phyloP scores from a whole-genome alignment of 2,329 filamentous ascomycete genomes.

The Simplicillium aogashimaense region DNA sequence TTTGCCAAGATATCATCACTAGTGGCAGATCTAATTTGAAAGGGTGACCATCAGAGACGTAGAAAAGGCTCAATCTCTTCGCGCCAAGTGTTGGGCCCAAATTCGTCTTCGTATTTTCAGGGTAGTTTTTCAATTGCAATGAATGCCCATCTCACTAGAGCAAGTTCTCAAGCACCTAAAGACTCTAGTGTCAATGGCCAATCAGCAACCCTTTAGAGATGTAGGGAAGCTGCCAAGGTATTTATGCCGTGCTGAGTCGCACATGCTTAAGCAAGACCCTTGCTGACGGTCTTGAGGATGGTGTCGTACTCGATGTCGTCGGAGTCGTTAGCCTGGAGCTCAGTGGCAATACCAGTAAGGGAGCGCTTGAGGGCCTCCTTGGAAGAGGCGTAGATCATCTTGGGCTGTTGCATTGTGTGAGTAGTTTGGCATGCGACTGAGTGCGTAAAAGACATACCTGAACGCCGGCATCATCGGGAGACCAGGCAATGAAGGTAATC shows the following conservation, averaged over 20 bases:
- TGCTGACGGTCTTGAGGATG: slow-evolving; percentile 57
- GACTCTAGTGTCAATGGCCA: no score
- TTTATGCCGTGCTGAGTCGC: no score
- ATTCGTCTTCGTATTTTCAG: no score
- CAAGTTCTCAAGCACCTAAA: no score
- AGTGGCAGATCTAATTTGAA: not conserved
- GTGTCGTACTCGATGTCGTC: slow-evolving; percentile 73
- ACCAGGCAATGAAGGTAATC: slow-evolving; percentile 72
- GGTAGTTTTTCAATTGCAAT: no score
- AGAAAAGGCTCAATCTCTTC: no score
- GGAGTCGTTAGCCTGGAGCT: slow-evolving; percentile 75
- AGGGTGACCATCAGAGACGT: no score
- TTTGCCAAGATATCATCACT: not conserved
- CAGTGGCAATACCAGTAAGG: slow-evolving; percentile 63
- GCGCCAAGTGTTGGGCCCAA: no score
- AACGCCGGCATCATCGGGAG: slow-evolving; percentile 69
- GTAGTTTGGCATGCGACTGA: not conserved
- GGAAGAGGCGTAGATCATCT: slow-evolving; percentile 86
- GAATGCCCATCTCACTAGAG: no score
- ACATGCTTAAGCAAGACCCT: slow-evolving; percentile 41
- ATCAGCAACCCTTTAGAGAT: no score
- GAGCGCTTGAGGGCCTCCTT: slow-evolving; percentile 78
- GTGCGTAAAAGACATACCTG: slow-evolving; percentile 47
- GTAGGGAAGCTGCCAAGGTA: no score
- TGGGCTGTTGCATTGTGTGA: slow-evolving; percentile 43